Evolutionary conservation across 139 green algal genomes (phyloP).

Genomic region (Dunaliella primolecta): DNA sequence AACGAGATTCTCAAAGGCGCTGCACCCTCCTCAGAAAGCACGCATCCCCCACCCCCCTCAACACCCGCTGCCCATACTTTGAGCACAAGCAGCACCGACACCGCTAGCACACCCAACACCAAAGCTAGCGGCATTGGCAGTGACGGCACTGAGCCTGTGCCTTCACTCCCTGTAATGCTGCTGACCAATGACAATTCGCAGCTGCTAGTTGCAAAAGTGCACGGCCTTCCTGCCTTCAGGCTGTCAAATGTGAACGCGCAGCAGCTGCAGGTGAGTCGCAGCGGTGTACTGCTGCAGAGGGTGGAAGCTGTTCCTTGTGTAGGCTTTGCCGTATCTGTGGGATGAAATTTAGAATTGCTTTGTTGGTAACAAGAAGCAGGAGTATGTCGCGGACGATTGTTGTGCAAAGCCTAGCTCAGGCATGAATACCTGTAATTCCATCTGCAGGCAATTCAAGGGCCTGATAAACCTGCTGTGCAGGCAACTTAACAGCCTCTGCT

Average conservation of each 20-base stretch:
- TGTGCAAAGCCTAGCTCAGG: too few species aligned
- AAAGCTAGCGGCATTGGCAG: conserved; percentile 11
- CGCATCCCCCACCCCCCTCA: not conserved
- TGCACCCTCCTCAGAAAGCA: not conserved
- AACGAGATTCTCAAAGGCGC: conserved; percentile 34
- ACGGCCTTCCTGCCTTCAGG: conserved; percentile 65
- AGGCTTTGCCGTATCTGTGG: too few species aligned
- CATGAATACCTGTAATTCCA: too few species aligned
- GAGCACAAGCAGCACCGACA: not conserved
- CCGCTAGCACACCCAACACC: conserved; percentile 12
- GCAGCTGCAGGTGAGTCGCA: not conserved
- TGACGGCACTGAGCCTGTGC: not conserved
- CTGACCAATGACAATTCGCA: conserved; percentile 76
- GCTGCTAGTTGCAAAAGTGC: conserved; percentile 50
- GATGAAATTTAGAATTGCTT: too few species aligned
- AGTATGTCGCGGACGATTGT: too few species aligned
- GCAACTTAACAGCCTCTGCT: too few species aligned
- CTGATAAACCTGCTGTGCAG: too few species aligned
- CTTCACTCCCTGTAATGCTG: conserved; percentile 63
- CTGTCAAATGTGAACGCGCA: not conserved
- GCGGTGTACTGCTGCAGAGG: too few species aligned
- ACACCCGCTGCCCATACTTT: not conserved
- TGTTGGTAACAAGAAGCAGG: too few species aligned
- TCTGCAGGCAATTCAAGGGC: too few species aligned
- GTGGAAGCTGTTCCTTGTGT: too few species aligned